phyloP scores from a whole-genome alignment of 768 basidiomycete species.

The Leccinum aurantiacum region DNA sequence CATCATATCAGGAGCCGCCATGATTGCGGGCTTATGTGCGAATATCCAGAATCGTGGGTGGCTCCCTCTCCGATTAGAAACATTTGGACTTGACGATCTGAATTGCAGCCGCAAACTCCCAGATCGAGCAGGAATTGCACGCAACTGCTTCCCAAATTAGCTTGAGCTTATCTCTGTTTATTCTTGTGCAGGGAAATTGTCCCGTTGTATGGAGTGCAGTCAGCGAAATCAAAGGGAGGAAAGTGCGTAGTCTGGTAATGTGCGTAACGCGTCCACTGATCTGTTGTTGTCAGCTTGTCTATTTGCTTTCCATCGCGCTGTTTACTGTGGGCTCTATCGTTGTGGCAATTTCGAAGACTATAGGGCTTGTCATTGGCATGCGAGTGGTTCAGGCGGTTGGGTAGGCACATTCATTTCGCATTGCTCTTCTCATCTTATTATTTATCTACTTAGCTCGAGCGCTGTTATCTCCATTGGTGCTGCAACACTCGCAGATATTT shows the following conservation, averaged over 20 bases:
- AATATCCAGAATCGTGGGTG: conserved; percentile 34
- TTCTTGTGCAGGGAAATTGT: conserved; percentile 64
- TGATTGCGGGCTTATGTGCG: conserved; percentile 29
- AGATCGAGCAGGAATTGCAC: conserved; percentile 61
- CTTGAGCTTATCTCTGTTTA: conserved; percentile 67
- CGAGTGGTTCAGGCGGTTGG: conserved; percentile 65
- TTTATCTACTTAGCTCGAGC: conserved; percentile 44
- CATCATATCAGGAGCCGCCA: conserved; percentile 29
- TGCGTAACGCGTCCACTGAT: neutral
- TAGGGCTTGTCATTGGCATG: conserved; percentile 64
- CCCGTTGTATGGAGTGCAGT: conserved; percentile 33
- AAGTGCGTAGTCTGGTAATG: conserved; percentile 37
- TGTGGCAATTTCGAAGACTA: conserved; percentile 56
- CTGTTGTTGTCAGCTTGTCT: conserved; percentile 44
- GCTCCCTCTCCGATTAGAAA: neutral
- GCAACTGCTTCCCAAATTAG: conserved; percentile 65
- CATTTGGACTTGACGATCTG: neutral
- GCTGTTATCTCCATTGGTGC: conserved; percentile 69
- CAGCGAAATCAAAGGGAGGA: conserved; percentile 67
- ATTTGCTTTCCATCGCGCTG: conserved; percentile 50
- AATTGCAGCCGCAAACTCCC: conserved; percentile 58
- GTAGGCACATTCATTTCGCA: conserved; percentile 32
- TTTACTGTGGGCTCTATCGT: conserved; percentile 57
- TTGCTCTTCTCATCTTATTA: neutral
- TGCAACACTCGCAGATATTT: conserved; percentile 78